A percentile compares a stretch with the other conserved stretches of the same genome.
phyloP scores from a whole-genome alignment of 345 rosid genomes.

The Reutealis trisperma region DNA sequence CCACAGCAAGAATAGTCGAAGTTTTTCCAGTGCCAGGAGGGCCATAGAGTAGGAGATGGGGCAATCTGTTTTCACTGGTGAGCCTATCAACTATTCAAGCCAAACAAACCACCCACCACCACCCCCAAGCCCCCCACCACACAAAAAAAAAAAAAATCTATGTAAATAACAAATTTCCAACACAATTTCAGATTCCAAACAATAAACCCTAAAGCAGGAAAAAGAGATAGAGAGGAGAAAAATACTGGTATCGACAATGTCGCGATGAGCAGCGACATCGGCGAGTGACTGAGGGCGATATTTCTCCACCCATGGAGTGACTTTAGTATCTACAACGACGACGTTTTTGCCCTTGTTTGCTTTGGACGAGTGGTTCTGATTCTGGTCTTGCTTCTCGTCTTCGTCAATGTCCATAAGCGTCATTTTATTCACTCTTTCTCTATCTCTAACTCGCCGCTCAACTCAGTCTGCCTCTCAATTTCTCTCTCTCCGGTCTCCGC shows the following conservation, averaged over 20 bases:
- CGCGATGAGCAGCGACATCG: conserved; percentile 98
- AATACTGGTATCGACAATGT: conserved; percentile 93
- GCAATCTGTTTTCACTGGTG: conserved; percentile 90
- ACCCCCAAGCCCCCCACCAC: too few relatives aligned
- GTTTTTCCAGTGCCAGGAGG: conserved; percentile 99
- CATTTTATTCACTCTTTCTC: conserved; percentile 34
- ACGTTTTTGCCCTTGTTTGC: conserved; percentile 52
- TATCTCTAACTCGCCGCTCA: background rate
- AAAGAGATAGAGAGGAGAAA: background rate
- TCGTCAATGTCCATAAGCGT: conserved; percentile 81
- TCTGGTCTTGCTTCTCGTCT: conserved; percentile 32
- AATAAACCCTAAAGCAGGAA: conserved; percentile 13
- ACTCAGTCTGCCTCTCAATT: background rate
- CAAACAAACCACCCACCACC: conserved; percentile 6
- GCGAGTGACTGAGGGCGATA: conserved; percentile 93
- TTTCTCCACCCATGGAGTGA: conserved; percentile 96
- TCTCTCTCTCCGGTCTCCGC: too few relatives aligned
- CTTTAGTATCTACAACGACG: conserved; percentile 50
- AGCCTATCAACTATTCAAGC: conserved; percentile 75
- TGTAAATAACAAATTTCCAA: background rate
- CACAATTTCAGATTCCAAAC: background rate
- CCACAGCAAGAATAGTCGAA: conserved; percentile 96
- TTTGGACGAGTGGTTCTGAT: conserved; percentile 24
- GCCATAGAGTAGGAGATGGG: conserved; percentile 88
- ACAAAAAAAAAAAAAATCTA: background rate